Evolutionary conservation across 352 stramenopile genomes (phyloP), one percentile per base, ranked within the genome.

Genomic region (Pythium oligandrum): DNA sequence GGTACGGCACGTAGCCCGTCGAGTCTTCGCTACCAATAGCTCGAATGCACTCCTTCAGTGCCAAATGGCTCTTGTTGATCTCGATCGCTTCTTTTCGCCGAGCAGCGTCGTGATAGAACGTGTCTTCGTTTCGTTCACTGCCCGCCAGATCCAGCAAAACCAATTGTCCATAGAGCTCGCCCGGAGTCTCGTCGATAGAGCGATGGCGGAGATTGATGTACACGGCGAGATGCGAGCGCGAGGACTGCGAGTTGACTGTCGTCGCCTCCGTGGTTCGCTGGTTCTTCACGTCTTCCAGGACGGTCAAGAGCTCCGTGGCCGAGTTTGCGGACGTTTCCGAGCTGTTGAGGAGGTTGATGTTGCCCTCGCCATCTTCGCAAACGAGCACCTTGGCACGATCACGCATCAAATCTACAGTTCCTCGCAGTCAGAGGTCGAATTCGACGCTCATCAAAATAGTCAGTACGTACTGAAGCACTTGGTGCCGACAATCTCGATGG

Each of bases 11-110:
- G 42, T 75, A 86, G 2, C 69, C 73, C 2, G 67, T 75, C n/a
- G 36, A 71, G 53, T 86, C 76, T 40, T 85, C 71, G 33, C 66
- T 59, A 0, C 77, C 80, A 31, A 90, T 73, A 11, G 85, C 85
- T 5, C 80, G 72, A 48, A 95, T 76, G 38, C 83, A 93, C 42
- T 93, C 76, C 58, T 95, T 95, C 17, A 95, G 58, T n/a, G 81
- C 81, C 48, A 92, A 51, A 32, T 91, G 75, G 45, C 77, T 91
- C 57, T 86, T 86, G 61, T 95, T 95, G 66, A 95, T 94, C 51
- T 91, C 78, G 30, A 84, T 83, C 1, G 65, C 71, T 55, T 95
- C 81, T 46, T 86, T 88, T 34, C 76, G 73, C 4, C 80, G 72
- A 6, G 80, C 72, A n/a, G 82, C 76, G 38, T 86, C 70, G 44